Base-by-base conservation (phyloP, 2,329 filamentous ascomycete genomes). In the Acrodontium crateriforme region DNA sequence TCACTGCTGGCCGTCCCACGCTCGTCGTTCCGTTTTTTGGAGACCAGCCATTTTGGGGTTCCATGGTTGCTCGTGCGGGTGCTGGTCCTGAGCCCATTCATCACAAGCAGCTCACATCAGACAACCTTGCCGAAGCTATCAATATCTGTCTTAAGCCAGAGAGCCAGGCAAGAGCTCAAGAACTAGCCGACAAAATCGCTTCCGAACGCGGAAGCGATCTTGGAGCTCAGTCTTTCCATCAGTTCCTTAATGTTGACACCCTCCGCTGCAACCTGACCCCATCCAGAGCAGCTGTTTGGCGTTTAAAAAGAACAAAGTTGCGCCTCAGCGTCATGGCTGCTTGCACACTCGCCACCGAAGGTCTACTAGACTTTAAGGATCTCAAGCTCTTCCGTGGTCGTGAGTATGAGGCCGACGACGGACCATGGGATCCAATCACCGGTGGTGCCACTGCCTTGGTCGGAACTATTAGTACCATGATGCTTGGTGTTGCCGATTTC, bases 401-500 rank as follows among this genome's bases (percentile, higher is more conserved):
- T 34, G 80, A 91, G 49, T 83, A 87, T 50, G 72, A 78, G 38
- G 81, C 78, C 0, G 78, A 83, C 33, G 71, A 78, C 17, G 78
- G 84, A 24, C 83, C 82, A 0, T 74, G 70, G 44, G 83, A 89
- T 39, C 82, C 83, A 0, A 69, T 91, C 14, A 74, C 78, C 9
- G 82, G 81, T 12, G 79, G 74, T 10, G 74, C 82, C 1, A 71
- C 73, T 24, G 81, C 84, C 0, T 56, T 94, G 1, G 60, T 92
- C n/a, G 78, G 79, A 5, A 87, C 85, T n/a, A 62, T 89, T 25
- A 74, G 78, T 15, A 78, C 70, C 20, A 75, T 94, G 32, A 71
- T 80, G 44, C 78, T 91, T 68, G 81, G 82, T 1, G 65, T 92
- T 21, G 80, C 80, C 1, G 83, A 92, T 45, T 61, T 75, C 24